Conservation (phyloP, 2,329 filamentous ascomycete species). For the Pyrenochaeta sp. region DNA sequence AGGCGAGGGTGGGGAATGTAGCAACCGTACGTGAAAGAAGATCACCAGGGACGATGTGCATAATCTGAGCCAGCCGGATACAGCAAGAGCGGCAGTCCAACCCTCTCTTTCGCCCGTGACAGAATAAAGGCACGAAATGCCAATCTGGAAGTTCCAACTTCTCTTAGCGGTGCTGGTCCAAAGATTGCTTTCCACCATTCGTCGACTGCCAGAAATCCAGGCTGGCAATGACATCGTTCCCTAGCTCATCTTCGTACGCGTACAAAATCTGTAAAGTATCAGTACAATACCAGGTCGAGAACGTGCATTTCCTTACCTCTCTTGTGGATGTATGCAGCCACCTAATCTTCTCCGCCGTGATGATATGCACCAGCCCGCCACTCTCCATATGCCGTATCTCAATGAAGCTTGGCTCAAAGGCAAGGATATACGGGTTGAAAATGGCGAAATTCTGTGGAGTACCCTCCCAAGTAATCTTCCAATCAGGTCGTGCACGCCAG, state of each 20-base stretch:
- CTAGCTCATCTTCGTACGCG: conserved; percentile 93
- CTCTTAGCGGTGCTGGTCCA: conserved; percentile 37
- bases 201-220: conserved; percentile 86
- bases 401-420: conserved; percentile 97
- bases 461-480: conserved; percentile 98
- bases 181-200: conserved; percentile 33
- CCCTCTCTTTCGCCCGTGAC: too few species aligned
- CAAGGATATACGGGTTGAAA: conserved; percentile 95
- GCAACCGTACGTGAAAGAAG: too few species aligned
- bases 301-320: conserved; percentile 70
- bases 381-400: conserved; percentile 96
- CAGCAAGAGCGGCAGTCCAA: too few species aligned
- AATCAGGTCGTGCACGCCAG: conserved; percentile 94
- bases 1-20: too few species aligned
- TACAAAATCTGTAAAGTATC: conserved; percentile 78
- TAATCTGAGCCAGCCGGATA: too few species aligned
- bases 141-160: too few species aligned
- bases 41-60: too few species aligned
- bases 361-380: conserved; percentile 87
- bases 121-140: too few species aligned
- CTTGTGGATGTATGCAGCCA: conserved; percentile 97
- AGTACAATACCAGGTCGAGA: conserved; percentile 6
- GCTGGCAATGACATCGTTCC: conserved; percentile 91
- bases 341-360: conserved; percentile 94
- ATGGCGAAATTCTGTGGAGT: conserved; percentile 90